These are phyloP conservation scores for Xylaria polymorpha DNA, from an alignment of 2,329 filamentous ascomycete species.

Conservation along the genomic window DNA sequence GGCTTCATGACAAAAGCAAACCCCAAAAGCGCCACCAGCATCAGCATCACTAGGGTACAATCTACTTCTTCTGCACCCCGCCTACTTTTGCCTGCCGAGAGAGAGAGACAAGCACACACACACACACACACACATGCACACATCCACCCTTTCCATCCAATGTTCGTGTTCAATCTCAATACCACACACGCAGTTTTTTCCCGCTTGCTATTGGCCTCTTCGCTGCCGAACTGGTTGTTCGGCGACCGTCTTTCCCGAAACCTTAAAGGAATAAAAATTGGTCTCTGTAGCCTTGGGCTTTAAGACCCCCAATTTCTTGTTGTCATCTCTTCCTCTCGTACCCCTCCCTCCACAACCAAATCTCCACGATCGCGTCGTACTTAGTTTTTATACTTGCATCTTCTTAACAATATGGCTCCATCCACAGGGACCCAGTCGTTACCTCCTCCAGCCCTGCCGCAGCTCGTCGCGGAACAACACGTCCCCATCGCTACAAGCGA, in stretches of 20 bases:
- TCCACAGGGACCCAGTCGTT: slow-evolving; percentile 88
- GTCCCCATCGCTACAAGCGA: slow-evolving; percentile 84
- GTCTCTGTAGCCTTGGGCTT: not conserved
- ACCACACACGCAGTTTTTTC: not conserved
- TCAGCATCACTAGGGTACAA: slow-evolving; percentile 1
- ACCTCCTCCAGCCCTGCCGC: slow-evolving; percentile 88
- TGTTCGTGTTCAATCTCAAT: not conserved
- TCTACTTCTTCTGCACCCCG: slow-evolving; percentile 3
- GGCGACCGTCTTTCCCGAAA: not conserved
- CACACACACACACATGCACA: too few species aligned
- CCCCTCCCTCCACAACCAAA: not conserved
- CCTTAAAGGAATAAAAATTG: not conserved
- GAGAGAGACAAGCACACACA: not conserved
- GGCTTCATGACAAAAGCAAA: not conserved
- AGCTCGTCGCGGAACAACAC: slow-evolving; percentile 93
- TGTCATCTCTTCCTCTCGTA: not conserved
- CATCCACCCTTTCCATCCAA: not conserved
- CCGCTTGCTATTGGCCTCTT: not conserved
- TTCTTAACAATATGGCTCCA: slow-evolving; percentile 40
- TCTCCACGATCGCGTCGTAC: not conserved
- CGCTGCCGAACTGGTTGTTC: not conserved
- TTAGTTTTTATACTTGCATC: not conserved
- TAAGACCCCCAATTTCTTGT: not conserved
- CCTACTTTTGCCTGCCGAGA: not conserved
- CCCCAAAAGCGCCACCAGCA: not conserved